These are phyloP conservation scores for Colletotrichum destructivum DNA, from an alignment of 2,329 filamentous ascomycete genomes.

Conservation along the genomic window DNA sequence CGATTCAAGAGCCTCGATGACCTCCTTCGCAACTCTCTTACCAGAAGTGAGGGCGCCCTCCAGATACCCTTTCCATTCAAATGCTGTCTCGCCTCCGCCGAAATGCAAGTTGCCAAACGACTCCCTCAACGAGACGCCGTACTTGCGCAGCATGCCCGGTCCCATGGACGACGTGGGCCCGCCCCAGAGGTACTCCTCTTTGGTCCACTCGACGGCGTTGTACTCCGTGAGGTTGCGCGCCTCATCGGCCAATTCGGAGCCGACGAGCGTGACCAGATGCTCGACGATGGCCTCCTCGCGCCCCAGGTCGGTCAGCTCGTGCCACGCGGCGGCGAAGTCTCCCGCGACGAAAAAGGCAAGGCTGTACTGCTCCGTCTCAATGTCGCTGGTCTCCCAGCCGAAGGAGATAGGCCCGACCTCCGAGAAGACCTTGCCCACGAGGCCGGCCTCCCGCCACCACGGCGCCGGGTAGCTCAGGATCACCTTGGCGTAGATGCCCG, in stretches of 20 bases:
- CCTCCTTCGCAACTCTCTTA: slow-evolving; percentile 32
- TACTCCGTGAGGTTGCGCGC: slow-evolving; percentile 38
- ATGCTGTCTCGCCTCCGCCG: slow-evolving; percentile 45
- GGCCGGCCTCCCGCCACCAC: slow-evolving; percentile 60
- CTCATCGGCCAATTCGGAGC: slow-evolving; percentile 25
- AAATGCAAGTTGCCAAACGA: slow-evolving; percentile 48
- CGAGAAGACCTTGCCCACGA: slow-evolving; percentile 59
- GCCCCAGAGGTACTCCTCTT: slow-evolving; percentile 42
- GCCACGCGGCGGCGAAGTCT: slow-evolving; percentile 48
- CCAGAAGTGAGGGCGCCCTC: slow-evolving; percentile 47
- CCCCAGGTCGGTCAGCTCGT: slow-evolving; percentile 38
- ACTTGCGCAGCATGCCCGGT: slow-evolving; percentile 31
- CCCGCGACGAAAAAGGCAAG: slow-evolving; percentile 53
- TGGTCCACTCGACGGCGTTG: slow-evolving; percentile 43
- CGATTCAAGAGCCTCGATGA: not conserved
- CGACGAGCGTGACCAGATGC: slow-evolving; percentile 42
- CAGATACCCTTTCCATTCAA: slow-evolving; percentile 49
- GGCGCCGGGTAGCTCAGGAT: slow-evolving; percentile 59
- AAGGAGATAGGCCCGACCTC: slow-evolving; percentile 49
- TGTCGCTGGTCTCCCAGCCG: slow-evolving; percentile 47
- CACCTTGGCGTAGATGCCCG: slow-evolving; percentile 55
- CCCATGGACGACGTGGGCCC: slow-evolving; percentile 39
- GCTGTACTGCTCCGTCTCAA: slow-evolving; percentile 46
- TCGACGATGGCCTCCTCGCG: slow-evolving; percentile 42
- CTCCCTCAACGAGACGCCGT: slow-evolving; percentile 48